These are phyloP conservation scores for Auxenochlorella pyrenoidosa DNA, from an alignment of 139 green algal species.

Conservation along the genomic window DNA sequence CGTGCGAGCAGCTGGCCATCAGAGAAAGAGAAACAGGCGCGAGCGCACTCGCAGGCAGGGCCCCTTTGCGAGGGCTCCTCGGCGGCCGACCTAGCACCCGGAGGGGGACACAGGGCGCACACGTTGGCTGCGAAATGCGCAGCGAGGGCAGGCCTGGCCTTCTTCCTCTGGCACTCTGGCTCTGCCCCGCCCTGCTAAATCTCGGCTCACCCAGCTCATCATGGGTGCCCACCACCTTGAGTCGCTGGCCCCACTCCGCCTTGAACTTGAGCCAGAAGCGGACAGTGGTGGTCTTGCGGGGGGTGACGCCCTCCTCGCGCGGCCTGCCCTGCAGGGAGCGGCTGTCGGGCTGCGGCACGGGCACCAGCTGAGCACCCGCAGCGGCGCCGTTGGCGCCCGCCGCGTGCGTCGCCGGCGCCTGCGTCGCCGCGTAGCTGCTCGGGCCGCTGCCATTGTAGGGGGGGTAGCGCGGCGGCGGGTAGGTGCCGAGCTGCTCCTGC, in stretches of 20 bases:
- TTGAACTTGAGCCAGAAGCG: slow-evolving; percentile 57
- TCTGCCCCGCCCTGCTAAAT: too few species aligned
- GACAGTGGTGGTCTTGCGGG: slow-evolving; percentile 13
- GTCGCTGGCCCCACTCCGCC: slow-evolving; percentile 56
- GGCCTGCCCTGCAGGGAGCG: neutral
- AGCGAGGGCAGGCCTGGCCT: too few species aligned
- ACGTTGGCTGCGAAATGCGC: too few species aligned
- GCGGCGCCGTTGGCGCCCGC: neutral
- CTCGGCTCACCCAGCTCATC: slow-evolving; percentile 50
- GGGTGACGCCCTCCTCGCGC: neutral
- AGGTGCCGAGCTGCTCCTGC: neutral
- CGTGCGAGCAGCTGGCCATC: too few species aligned
- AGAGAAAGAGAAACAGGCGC: neutral
- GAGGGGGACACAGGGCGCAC: too few species aligned
- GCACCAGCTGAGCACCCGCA: neutral
- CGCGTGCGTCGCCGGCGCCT: neutral
- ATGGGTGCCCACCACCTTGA: slow-evolving; percentile 55
- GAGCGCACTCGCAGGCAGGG: slow-evolving; percentile 37
- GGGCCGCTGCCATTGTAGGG: neutral
- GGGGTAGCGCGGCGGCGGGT: neutral
- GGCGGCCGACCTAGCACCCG: too few species aligned
- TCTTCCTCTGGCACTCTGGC: too few species aligned
- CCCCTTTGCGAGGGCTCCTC: too few species aligned
- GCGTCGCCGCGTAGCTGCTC: neutral
- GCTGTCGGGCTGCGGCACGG: neutral